A percentile compares a stretch with the other conserved stretches of the same genome.
phyloP scores from a whole-genome alignment of 176 grass and related monocot genomes.

The Hordeum marinum region DNA sequence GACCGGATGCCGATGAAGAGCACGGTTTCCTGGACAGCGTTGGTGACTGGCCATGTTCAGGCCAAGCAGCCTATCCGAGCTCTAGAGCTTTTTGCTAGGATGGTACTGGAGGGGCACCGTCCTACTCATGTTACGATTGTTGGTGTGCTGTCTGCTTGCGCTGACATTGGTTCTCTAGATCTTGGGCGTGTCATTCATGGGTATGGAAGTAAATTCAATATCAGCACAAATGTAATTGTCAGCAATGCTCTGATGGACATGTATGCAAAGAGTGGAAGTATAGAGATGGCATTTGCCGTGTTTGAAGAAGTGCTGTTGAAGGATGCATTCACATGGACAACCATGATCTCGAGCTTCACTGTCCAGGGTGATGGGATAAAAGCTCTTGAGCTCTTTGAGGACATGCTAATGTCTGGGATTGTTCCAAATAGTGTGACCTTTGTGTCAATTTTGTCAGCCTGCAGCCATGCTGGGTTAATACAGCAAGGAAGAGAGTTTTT shows the following conservation, averaged over 20 bases:
- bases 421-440: slow-evolving; percentile 54
- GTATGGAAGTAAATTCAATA: slow-evolving; percentile 41
- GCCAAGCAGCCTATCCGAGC: slow-evolving; percentile 39
- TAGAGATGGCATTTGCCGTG: slow-evolving; percentile 32
- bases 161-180: slow-evolving; percentile 60
- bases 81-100: slow-evolving; percentile 54
- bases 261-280: slow-evolving; percentile 64
- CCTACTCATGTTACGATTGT: slow-evolving; percentile 48
- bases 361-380: slow-evolving; percentile 49
- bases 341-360: slow-evolving; percentile 59
- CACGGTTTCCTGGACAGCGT: slow-evolving; percentile 42
- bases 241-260: slow-evolving; percentile 68
- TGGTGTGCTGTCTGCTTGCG: slow-evolving; percentile 53
- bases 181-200: slow-evolving; percentile 53
- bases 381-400: slow-evolving; percentile 46
- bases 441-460: slow-evolving; percentile 53
- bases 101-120: slow-evolving; percentile 39
- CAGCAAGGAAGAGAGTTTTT: slow-evolving; percentile 56
- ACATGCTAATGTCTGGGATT: slow-evolving; percentile 43
- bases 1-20: slow-evolving; percentile 36
- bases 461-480: slow-evolving; percentile 57
- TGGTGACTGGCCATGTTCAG: slow-evolving; percentile 61
- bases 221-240: slow-evolving; percentile 26
- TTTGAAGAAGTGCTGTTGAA: slow-evolving; percentile 43
- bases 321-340: slow-evolving; percentile 70